Evolutionary conservation across 441 rosid species (phyloP).

Genomic region (Corymbia citriodora): DNA sequence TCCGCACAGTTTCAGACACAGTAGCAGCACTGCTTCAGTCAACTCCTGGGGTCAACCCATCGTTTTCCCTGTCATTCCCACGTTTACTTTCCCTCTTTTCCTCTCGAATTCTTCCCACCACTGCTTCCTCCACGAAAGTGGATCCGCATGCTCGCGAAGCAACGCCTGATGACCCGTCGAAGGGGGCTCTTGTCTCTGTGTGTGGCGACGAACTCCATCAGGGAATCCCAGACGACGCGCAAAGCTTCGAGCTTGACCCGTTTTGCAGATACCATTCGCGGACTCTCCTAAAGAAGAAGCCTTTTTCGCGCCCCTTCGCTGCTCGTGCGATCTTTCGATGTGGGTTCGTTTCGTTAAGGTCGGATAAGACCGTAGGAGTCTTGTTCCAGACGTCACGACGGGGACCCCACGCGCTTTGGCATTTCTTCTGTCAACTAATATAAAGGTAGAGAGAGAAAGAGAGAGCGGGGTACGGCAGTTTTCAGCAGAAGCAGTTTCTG

Average conservation of each 20-base stretch:
- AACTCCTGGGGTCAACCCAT: neutral
- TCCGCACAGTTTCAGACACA: neutral
- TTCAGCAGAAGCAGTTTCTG: neutral
- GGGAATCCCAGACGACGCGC: neutral
- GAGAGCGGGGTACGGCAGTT: neutral
- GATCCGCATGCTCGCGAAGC: neutral
- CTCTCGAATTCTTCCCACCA: neutral
- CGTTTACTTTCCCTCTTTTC: neutral
- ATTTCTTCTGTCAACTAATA: neutral
- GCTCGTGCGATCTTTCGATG: neutral
- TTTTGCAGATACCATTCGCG: neutral
- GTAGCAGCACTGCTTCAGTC: neutral
- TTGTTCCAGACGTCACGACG: neutral
- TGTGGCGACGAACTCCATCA: neutral
- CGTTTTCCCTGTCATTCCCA: neutral
- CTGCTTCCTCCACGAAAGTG: neutral
- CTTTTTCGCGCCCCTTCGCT: neutral
- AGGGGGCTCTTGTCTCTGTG: neutral
- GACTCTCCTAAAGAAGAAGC: neutral
- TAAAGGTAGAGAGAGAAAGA: neutral
- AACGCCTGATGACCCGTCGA: neutral
- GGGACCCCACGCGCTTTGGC: neutral
- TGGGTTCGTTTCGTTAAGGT: neutral
- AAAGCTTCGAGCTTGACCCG: neutral
- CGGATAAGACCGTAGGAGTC: fast-evolving